Evolutionary conservation across 805 yeast genomes (phyloP).

Genomic region (Komagataella pseudopastoris): DNA sequence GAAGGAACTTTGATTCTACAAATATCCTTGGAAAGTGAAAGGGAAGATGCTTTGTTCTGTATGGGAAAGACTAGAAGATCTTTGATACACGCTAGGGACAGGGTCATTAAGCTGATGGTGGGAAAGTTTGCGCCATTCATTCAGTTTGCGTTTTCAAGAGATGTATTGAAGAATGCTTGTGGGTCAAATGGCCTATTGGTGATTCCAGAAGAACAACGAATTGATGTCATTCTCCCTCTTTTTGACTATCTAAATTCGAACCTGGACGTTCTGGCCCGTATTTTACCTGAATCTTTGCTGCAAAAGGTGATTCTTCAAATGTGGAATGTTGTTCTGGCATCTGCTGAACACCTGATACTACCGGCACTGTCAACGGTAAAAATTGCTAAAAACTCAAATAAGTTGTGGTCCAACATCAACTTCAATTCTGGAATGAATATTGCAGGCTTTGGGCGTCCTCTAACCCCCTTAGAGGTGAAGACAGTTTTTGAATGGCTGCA

Average conservation of each 20-base stretch:
- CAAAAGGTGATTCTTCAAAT: slow-evolving; percentile 60
- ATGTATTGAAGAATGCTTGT: slow-evolving; percentile 42
- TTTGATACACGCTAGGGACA: slow-evolving; percentile 48
- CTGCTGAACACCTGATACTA: slow-evolving; percentile 58
- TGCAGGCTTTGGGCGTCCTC: slow-evolving; percentile 38
- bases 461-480: slow-evolving; percentile 49
- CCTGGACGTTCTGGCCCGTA: slow-evolving; percentile 46
- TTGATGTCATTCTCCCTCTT: slow-evolving; percentile 58
- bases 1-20: slow-evolving; percentile 58
- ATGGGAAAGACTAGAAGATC: slow-evolving; percentile 66
- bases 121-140: slow-evolving; percentile 60
- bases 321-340: slow-evolving; percentile 61
- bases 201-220: slow-evolving; percentile 34
- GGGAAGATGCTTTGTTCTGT: slow-evolving; percentile 67
- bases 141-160: slow-evolving; percentile 14
- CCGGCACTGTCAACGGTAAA: slow-evolving; percentile 50
- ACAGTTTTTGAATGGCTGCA: slow-evolving; percentile 61
- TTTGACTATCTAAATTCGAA: slow-evolving; percentile 64
- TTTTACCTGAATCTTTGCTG: slow-evolving; percentile 39
- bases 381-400: neutral
- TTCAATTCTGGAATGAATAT: slow-evolving; percentile 23
- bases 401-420: neutral
- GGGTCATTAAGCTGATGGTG: slow-evolving; percentile 56
- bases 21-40: slow-evolving; percentile 67
- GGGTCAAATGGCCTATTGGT: slow-evolving; percentile 28